Evolutionary conservation across 257 asterid genomes (phyloP), one percentile per base, ranked within the genome.

Genomic region (Solanum infundibuliforme): DNA sequence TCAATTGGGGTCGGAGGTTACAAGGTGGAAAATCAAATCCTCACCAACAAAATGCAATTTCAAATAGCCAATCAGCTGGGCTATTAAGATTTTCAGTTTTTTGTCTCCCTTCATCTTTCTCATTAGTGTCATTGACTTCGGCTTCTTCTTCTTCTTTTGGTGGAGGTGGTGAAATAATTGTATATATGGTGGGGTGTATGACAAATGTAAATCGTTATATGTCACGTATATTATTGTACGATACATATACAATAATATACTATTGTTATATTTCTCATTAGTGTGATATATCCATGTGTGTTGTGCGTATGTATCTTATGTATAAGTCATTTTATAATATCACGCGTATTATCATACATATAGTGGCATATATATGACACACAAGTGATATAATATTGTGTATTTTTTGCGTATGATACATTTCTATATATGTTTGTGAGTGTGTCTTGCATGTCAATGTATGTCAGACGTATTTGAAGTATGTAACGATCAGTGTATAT

Each of bases 31-130:
- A 52, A 52, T 52, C 0, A 0, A 52, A 18, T 18, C 0, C 1
- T 18, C 10, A 55, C 4, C 0, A 18, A 55, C 4, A 55, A 52
- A 52, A 14, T 52, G 62, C 8, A 55, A 55, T 6, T 55, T 55
- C n/a, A 55, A 55, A 55, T 6, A 18, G 1, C 0, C 62, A 52
- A 16, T 0, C 1, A 2, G 0, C 4, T 2, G 0, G 6, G 4
- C 62, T 0, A 52, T 16, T 16, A 52, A 16, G 3, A 52, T 52
- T 52, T 16, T 52, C 62, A 48, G 0, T 52, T 12, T 46, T 52
- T 0, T 16, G 1, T 16, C 65, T 2, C 10, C 3, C 2, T 55
- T 16, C 0, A 6, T 55, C 2, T 55, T 6, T 6, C n/a, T 55
- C 65, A 0, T 6, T 55, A 18, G 65, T 55, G 9, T 55, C 65